Evolutionary conservation across 2,329 filamentous ascomycete genomes (phyloP), one percentile per base, ranked within the genome.

Genomic region (Botrytis elliptica): DNA sequence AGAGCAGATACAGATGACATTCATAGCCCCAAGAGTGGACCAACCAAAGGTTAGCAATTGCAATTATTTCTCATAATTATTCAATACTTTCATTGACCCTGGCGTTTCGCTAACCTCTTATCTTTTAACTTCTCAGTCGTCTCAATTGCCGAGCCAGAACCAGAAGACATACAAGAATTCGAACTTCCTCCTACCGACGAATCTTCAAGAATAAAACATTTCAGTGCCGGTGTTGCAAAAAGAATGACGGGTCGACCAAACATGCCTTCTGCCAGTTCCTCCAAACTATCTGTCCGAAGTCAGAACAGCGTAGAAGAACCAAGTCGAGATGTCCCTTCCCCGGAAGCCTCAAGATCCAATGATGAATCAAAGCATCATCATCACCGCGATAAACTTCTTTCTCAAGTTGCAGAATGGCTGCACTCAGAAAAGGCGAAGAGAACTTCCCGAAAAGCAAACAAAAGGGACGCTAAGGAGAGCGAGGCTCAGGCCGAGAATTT

Each of bases 341-440:
- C 74, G 1, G 77, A 79, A 62, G 44, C 64, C 16, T 70, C 73
- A 3, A 55, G n/a, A 44, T 64, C 64, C 22, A 65, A 73, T 22
- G 59, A 70, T 12, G 75, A 77, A 71, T 63, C 44, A 33, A 75
- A 72, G 36, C 76, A 79, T 22, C 80, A 82, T 73, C 81, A 79
- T 29, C 77, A 80, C 70, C 81, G 79, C 60, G 78, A 90, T 77
- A 88, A 86, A 76, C 82, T 97, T 12, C 83, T 96, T 42, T 86
- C 90, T 33, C 93, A 97, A 80, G 90, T 98, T 22, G 87, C 89
- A 40, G 90, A 93, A 77, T 98, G 95, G 95, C 84, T 98, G 57
- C 90, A 95, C 78, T 88, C 91, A 68, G 94, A 98, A 83, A 92
- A 91, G 80, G 83, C 86, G 46, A 93, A 92, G 81, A 89, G 90